These are phyloP conservation scores for Amanita molliuscula DNA, from an alignment of 768 basidiomycete genomes.

Conservation along the genomic window DNA sequence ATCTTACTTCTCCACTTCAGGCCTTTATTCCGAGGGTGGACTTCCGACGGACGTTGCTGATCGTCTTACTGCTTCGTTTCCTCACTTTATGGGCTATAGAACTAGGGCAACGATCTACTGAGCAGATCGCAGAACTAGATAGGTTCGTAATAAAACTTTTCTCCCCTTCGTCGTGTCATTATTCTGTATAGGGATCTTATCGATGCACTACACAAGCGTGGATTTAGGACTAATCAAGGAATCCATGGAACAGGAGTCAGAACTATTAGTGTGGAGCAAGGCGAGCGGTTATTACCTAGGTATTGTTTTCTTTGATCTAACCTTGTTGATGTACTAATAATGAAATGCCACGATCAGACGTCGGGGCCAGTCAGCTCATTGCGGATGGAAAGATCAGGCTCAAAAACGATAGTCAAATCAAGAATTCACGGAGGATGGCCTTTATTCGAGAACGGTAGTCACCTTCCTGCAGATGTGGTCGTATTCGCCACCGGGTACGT, in stretches of 20 bases:
- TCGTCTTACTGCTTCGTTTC: slow-evolving; percentile 35
- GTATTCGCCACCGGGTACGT: too few relatives aligned
- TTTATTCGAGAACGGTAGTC: too few relatives aligned
- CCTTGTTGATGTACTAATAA: background rate
- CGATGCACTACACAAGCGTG: slow-evolving; percentile 33
- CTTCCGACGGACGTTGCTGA: slow-evolving; percentile 42
- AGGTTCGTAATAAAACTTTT: slow-evolving; percentile 16
- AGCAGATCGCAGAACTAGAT: slow-evolving; percentile 22
- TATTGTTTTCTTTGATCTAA: slow-evolving; percentile 1
- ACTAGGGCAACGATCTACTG: slow-evolving; percentile 12
- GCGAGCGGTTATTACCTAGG: slow-evolving; percentile 30
- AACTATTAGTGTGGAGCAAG: slow-evolving; percentile 19
- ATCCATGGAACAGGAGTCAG: slow-evolving; percentile 30
- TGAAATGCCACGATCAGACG: slow-evolving; percentile 22
- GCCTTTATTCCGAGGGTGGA: slow-evolving; percentile 32
- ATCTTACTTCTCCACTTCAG: slow-evolving; percentile 9
- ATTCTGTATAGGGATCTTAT: slow-evolving; percentile 25
- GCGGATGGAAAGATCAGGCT: slow-evolving; percentile 58
- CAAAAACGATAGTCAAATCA: too few relatives aligned
- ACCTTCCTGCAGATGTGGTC: too few relatives aligned
- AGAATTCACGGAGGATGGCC: too few relatives aligned
- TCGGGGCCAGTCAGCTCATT: slow-evolving; percentile 45
- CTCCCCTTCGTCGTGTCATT: slow-evolving; percentile 11
- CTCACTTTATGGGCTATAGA: slow-evolving; percentile 19
- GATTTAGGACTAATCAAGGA: slow-evolving; percentile 36